Evolutionary conservation across 169 alveolate genomes (phyloP), one percentile per base, ranked within the genome.

Genomic region (Toxoplasma gondii): DNA sequence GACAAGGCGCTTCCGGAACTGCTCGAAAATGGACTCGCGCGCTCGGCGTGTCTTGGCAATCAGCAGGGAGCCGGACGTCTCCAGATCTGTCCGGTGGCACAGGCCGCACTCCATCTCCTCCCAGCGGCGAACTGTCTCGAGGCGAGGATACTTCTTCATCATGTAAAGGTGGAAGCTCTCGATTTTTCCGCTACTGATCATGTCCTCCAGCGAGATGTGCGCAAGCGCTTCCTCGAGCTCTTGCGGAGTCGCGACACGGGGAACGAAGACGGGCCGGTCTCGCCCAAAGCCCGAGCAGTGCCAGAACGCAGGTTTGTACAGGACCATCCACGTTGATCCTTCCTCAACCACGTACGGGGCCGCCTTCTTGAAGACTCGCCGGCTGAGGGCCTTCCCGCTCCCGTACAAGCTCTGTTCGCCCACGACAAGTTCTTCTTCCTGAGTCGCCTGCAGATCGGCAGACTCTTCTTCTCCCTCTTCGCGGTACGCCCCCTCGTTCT

Each of bases 61-160:
- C 43, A 96, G 96, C 34, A 96, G 93, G 36, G 97, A 94, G 87
- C 97, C 97, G 34, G 97, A 95, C 0, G 97, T 96, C 88, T 96
- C 97, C 54, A 96, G 80, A 94, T 96, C 97, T 0, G 96, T 96
- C 53, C 97, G 94, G 70, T 96, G 97, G 93, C 97, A 96, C 81
- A 96, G 88, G 34, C 97, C 97, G 84, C 97, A 96, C 88, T 96
- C 97, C 91, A 96, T 83, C 92, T 96, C 96, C 88, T 95, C 96
- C 97, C 97, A 96, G 69, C 96, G 95, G 38, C 95, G 93, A 10
- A 96, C 96, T 10, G 97, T 95, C 91, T 96, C 97, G 82, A 95
- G 64, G 17, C 95, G 94, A 16, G 97, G 97, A 54, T 93, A 96
- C 70, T 93, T 93, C 78, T 96, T 96, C 97, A 96, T 96, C 94